Evolutionary conservation across 306 rosid species (phyloP).

Genomic region (Fragaria nilgerrensis): DNA sequence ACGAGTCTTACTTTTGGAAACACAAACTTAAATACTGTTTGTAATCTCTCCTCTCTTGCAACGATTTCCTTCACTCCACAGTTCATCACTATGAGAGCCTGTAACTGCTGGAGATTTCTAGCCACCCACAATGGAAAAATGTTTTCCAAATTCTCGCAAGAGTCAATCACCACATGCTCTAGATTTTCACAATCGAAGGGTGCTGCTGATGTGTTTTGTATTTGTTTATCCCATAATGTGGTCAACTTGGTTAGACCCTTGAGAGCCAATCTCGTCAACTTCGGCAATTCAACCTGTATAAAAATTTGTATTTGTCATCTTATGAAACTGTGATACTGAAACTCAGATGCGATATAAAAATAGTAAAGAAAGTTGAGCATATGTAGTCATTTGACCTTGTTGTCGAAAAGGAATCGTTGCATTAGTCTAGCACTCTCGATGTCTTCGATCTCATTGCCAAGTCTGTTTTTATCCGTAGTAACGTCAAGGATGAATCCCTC

Average conservation of each 20-base stretch:
- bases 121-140: constrained; percentile 26
- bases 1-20: neutral
- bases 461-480: neutral
- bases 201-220: no score
- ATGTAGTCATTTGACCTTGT: neutral
- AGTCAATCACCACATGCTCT: neutral
- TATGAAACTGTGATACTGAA: no score
- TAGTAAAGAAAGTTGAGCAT: no score
- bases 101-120: constrained; percentile 18
- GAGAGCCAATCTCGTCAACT: neutral
- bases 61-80: constrained; percentile 30
- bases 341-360: no score
- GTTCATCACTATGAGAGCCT: constrained; percentile 16
- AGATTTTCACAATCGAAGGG: neutral
- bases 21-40: neutral
- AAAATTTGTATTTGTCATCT: no score
- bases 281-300: neutral
- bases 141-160: constrained; percentile 19
- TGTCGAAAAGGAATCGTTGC: neutral
- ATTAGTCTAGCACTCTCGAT: neutral
- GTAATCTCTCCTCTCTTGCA: neutral
- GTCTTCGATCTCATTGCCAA: neutral
- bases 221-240: no score
- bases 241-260: no score
- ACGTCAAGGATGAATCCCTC: neutral